Base-by-base conservation (phyloP, 1,139 yeast species). In the Zygoascus meyerae region DNA sequence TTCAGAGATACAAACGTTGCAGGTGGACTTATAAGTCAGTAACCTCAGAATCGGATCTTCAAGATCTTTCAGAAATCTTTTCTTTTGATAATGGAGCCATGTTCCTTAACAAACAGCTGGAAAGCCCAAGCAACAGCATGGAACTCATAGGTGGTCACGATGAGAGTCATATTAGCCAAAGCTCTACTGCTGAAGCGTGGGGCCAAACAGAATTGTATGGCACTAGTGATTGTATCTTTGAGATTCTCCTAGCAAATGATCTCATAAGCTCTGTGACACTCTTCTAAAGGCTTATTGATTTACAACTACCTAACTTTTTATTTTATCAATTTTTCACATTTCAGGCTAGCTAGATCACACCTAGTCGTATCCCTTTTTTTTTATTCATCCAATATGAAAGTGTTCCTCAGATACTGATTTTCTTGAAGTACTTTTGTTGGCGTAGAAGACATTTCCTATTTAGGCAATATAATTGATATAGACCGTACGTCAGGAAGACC, bases 1-100 rank as follows among this genome's bases (percentile, higher is more conserved):
- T 64, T 44, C 63, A 60, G 40, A 59, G 55, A 44, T 62, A 62
- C 42, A 52, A 51, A 40, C 50, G 66, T 5, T 63, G 67, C 42
- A 52, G 64, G n/a, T 63, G 67, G 67, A 29, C 34, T 16, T 31
- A 32, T 55, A 21, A 36, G 40, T 36, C 44, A 31, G 29, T 6
- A 40, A 12, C 29, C 16, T 56, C 59, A 7, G 63, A 58, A 38
- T 40, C 43, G 14, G 40, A 43, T 34, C 57, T 55, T 42, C 28
- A 39, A 3, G 48, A 46, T 11, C 53, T 45, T 33, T 42, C 53
- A 2, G 32, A 44, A 10, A 17, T 31, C 3, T 51, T 52, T 26
- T 34, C 43, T 17, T 34, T 42, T 29, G 26, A 33, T 30, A 48
- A 52, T 18, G 46, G 43, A 15, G 58, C 65, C 11, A 59, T 61